Base-by-base conservation (phyloP, 495 filamentous ascomycete genomes). In the Hypomontagnella monticulosa region DNA sequence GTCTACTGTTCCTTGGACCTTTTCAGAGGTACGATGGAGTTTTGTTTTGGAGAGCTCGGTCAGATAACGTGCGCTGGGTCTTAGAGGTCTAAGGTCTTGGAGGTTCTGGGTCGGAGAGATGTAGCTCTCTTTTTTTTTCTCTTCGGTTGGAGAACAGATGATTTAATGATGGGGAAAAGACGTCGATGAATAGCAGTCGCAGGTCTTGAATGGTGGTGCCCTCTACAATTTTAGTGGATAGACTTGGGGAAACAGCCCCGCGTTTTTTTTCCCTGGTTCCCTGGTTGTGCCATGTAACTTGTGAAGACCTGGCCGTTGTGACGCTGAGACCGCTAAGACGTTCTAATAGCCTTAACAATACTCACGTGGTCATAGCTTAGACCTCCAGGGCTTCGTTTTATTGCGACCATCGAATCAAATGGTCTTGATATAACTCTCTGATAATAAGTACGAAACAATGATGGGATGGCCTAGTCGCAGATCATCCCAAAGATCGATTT, bases 1-100 rank as follows among this genome's bases (percentile, higher is more conserved):
- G 66, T 63, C 66, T 64, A 4, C 37, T 69, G 55, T 40, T 69
- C 54, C 66, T 63, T 69, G 66, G 66, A 40, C 19, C 49, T 34
- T 57, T 10, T 10, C 8, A 19, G 46, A 9, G n/a, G 2, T 38
- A 38, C 10, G 36, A 38, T 38, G 36, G 36, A 14, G 36, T 12
- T 38, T 38, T 38, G 36, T 12, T 38, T 38, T 38, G 10, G 9
- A 9, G 36, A 38, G 36, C 36, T 38, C 3, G 36, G 36, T 38
- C 10, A 12, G 36, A 14, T 38, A 38, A 38, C 9, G 36, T 38
- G 52, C 46, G 57, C 56, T 41, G 15, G n/a, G 23, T n/a, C n/a
- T 12, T 47, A 3, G 9, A 16, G 23, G 23, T 47, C 10, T 40
- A 9, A 9, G 10, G n/a, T n/a, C n/a, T n/a, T n/a, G n/a, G 14